Base-by-base conservation (phyloP, 257 asterid genomes). In the Datura wrightii region DNA sequence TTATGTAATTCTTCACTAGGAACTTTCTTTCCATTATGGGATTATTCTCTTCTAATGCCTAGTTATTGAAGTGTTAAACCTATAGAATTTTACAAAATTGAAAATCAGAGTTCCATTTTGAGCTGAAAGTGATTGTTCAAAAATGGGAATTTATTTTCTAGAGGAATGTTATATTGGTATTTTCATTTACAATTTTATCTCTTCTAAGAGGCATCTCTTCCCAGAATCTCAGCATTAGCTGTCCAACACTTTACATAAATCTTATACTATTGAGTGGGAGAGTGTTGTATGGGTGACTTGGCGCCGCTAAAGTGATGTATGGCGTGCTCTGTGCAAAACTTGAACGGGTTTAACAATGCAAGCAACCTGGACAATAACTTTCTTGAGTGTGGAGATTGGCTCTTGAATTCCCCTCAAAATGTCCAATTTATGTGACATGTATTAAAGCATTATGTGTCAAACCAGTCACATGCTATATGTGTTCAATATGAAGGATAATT, bases 141-240 rank as follows among this genome's bases (percentile, higher is more conserved):
- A 60, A 82, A 62, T 65, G 62, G 59, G 48, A 46, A 44, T 53
- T 24, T 81, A n/a, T 5, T 81, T 66, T 81, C 15, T 60, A 59
- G 55, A 59, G 55, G 42, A 81, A 42, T 42, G 18, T 42, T 71
- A 42, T 44, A 46, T 71, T 42, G 10, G 36, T 71, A 46, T 72
- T 37, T 36, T 37, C 74, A 70, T 42, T 54, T 41, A n/a, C 42
- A 4, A 4, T 42, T 18, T 70, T 42, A 7, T 10, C 53, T 41
- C 79, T 69, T 69, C 15, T 8, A 41, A 41, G 53, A 69, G 18
- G 71, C 44, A 42, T 42, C 56, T 9, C 37, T n/a, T n/a, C 79
- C 79, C 6, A 48, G n/a, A 46, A 46, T 48, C 3, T 11, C 81
- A 14, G 60, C 6, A 48, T 74, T 74, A 74, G 19, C 34, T 37